A percentile compares a stretch with the other conserved stretches of the same genome.
These are phyloP conservation scores for Rhodotorula sp. DNA, from an alignment of 1,284 basidiomycete genomes.

Conservation along the genomic window DNA sequence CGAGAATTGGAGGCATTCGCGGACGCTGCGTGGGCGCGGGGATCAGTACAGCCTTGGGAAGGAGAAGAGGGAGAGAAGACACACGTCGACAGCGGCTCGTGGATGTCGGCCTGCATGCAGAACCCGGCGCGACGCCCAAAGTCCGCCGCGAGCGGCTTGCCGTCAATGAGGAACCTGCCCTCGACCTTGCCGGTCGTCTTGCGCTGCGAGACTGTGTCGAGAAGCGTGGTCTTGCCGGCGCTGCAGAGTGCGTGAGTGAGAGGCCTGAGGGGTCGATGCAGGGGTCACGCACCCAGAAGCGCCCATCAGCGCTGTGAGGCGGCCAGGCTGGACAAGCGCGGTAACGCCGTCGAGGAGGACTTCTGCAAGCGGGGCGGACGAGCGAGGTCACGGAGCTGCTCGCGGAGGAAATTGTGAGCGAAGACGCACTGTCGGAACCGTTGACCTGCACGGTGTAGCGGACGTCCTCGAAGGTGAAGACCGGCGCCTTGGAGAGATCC, in stretches of 20 bases:
- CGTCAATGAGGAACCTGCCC: slow-evolving; percentile 57
- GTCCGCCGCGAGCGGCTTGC: slow-evolving; percentile 54
- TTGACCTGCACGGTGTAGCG: slow-evolving; percentile 55
- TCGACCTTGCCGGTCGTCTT: slow-evolving; percentile 58
- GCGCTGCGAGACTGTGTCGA: slow-evolving; percentile 58
- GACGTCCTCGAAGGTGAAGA: slow-evolving; percentile 56
- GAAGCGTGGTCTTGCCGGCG: slow-evolving; percentile 56
- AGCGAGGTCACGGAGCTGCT: too few species aligned
- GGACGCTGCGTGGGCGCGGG: slow-evolving; percentile 57
- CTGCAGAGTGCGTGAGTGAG: slow-evolving; percentile 8
- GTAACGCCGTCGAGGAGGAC: slow-evolving; percentile 55
- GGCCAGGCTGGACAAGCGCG: slow-evolving; percentile 57
- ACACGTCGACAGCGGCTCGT: slow-evolving; percentile 40
- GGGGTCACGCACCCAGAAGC: slow-evolving; percentile 44
- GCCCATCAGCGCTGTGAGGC: slow-evolving; percentile 50
- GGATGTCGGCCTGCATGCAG: slow-evolving; percentile 76
- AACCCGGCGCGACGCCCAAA: slow-evolving; percentile 59
- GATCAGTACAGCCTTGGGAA: too few species aligned
- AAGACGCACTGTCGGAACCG: slow-evolving; percentile 47
- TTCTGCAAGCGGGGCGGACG: slow-evolving; percentile 6
- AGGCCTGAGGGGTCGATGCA: neutral
- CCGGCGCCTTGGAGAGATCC: slow-evolving; percentile 34
- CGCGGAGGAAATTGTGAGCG: too few species aligned
- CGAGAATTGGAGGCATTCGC: slow-evolving; percentile 61
- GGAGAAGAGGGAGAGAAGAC: slow-evolving; percentile 29